phyloP scores from a whole-genome alignment of 108 stramenopile species.

The Fragilariopsis cylindrus region DNA sequence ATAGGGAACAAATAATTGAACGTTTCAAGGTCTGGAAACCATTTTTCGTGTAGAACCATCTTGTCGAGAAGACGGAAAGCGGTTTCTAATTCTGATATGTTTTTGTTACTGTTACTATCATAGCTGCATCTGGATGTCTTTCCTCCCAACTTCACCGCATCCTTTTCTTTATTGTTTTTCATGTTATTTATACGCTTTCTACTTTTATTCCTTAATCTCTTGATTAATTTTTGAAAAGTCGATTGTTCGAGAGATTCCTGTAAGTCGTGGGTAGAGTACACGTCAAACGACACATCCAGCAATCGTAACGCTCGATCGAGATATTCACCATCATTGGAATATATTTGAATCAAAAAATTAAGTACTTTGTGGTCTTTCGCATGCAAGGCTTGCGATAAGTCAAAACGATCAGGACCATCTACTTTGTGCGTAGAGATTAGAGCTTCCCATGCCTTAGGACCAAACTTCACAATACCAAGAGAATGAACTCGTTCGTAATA shows the following conservation, averaged over 20 bases:
- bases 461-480: constrained; percentile 30
- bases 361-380: constrained; percentile 11
- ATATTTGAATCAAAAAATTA: constrained; percentile 22
- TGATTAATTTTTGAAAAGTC: constrained; percentile 30
- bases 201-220: background rate
- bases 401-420: background rate
- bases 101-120: background rate
- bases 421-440: background rate
- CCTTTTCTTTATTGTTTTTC: background rate
- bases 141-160: background rate
- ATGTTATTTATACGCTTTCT: background rate
- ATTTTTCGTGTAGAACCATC: constrained; percentile 20
- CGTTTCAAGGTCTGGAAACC: constrained; percentile 33
- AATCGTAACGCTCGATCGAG: constrained; percentile 12
- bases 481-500: constrained; percentile 28
- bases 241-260: constrained; percentile 18
- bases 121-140: background rate
- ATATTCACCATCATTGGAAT: constrained; percentile 14
- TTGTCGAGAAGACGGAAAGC: constrained; percentile 23
- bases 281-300: constrained; percentile 8
- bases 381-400: background rate
- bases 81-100: constrained; percentile 2
- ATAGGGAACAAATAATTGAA: constrained; percentile 21
- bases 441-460: constrained; percentile 16
- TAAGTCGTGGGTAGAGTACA: constrained; percentile 20